Conservation (phyloP, 148 eudicot genomes). For the Fagopyrum tataricum region DNA sequence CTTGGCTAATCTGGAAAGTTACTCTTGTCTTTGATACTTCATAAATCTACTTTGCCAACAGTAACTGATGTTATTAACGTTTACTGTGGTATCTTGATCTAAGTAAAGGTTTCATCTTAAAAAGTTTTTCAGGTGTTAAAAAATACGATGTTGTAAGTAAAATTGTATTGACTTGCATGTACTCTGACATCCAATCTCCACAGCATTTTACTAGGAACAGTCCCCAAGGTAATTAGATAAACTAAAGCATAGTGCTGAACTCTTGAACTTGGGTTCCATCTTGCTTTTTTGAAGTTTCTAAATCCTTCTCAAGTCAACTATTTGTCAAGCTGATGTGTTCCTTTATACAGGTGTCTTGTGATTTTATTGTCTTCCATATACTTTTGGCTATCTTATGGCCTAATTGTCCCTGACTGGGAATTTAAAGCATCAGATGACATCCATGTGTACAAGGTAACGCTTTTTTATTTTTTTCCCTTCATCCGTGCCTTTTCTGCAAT, state of each 20-base stretch:
- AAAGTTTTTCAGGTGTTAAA: neutral
- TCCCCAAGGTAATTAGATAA: neutral
- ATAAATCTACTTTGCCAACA: neutral
- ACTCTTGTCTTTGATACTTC: neutral
- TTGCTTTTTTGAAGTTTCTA: neutral
- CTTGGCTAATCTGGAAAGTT: neutral
- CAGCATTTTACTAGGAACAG: neutral
- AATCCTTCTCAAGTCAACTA: neutral
- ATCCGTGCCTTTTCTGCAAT: neutral
- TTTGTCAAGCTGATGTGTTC: conserved; percentile 2
- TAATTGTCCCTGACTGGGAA: conserved; percentile 84
- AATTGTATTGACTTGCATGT: neutral
- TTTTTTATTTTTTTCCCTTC: neutral
- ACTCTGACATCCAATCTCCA: neutral
- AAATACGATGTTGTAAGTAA: neutral
- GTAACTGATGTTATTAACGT: neutral
- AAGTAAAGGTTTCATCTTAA: neutral
- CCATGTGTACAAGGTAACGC: conserved; percentile 1
- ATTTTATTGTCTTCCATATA: conserved; percentile 36
- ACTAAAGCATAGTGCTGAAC: neutral
- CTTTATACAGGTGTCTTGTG: conserved; percentile 38
- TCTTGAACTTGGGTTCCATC: neutral
- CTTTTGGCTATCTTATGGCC: conserved; percentile 51
- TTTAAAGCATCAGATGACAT: conserved; percentile 28
- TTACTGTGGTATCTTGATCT: neutral